Base-by-base conservation (phyloP, 306 rosid genomes). In the Cucurbita maxima region DNA sequence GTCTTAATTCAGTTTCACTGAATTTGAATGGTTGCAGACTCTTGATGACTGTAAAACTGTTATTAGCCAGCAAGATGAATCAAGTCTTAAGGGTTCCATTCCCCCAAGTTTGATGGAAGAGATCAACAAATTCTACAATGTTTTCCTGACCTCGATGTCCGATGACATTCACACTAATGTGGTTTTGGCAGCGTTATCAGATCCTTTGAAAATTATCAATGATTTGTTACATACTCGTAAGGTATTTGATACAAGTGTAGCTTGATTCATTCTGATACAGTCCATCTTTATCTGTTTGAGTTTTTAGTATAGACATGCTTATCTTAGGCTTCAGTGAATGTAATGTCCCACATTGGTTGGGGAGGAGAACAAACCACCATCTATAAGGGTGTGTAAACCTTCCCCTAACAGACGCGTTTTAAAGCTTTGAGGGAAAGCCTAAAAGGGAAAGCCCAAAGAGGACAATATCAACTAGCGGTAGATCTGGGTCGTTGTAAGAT, bases 81-180 rank as follows among this genome's bases (percentile, higher is more conserved):
- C 86, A 63, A 81, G 76, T 79, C 74, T 48, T 76, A 87, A 79
- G 82, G 88, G 87, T 76, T 81, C 86, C 57, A 56, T 84, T 75
- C 88, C 95, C 54, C 76, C 88, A 41, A 85, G 83, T 78, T 87
- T 80, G 58, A 20, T 50, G 77, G 78, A 80, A 73, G 81, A 80
- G 59, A 81, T 88, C 80, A 78, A 82, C 38, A 84, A 77, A 73
- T 88, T 90, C 75, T 79, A 79, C 20, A 79, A 83, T 75, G 82
- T 82, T 80, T 87, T 89, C 74, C 58, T 79, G 79, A 77, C 90
- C 72, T 91, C 99, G 43, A 91, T 94, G 96, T 87, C 92, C 0
- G 99, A 91, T 83, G 97, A 94, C 84, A 90, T 94, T 83, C 97
- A 86, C 79, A 91, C 97, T 74, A 75, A 96, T 36, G 96, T 82